Percentiles rank a stretch among this genome's conserved stretches.
Conservation (phyloP, 2,329 filamentous ascomycete species). For the Westerdykella sp. region DNA sequence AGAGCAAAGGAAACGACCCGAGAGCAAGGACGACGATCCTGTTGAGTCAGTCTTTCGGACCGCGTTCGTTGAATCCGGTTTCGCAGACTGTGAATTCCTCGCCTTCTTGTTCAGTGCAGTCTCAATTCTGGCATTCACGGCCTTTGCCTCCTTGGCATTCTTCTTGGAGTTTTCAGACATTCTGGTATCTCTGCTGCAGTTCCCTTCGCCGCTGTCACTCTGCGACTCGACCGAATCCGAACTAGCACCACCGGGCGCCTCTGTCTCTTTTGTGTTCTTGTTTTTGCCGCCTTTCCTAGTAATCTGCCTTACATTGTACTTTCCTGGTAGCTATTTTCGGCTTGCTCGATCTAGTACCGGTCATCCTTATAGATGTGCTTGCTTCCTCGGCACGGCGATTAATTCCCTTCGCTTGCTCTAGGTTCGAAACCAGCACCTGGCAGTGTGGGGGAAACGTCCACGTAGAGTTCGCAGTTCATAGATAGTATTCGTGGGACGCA, state of each 20-base stretch:
- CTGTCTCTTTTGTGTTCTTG: too few relatives aligned
- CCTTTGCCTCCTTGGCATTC: constrained; percentile 7
- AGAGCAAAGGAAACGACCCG: too few relatives aligned
- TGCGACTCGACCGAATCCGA: neutral
- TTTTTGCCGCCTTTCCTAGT: too few relatives aligned
- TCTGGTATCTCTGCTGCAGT: constrained; percentile 1
- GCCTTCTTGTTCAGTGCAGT: constrained; percentile 11
- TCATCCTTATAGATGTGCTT: constrained; percentile 6
- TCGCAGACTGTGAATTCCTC: constrained; percentile 13
- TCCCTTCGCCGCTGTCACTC: constrained; percentile 4
- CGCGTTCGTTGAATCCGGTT: constrained; percentile 13
- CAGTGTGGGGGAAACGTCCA: neutral
- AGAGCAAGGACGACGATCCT: too few relatives aligned
- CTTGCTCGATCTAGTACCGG: constrained; percentile 4
- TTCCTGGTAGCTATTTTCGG: constrained; percentile 1
- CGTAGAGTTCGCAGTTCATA: too few relatives aligned
- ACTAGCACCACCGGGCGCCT: neutral
- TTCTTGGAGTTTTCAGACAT: constrained; percentile 2
- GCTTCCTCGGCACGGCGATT: neutral
- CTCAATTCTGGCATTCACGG: constrained; percentile 14
- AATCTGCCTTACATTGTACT: too few relatives aligned
- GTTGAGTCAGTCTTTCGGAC: constrained; percentile 8
- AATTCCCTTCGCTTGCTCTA: neutral
- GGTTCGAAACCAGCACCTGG: neutral
- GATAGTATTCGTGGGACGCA: too few relatives aligned